These are phyloP conservation scores for Pseudonectria foliicola DNA, from an alignment of 2,329 filamentous ascomycete species.

Conservation along the genomic window DNA sequence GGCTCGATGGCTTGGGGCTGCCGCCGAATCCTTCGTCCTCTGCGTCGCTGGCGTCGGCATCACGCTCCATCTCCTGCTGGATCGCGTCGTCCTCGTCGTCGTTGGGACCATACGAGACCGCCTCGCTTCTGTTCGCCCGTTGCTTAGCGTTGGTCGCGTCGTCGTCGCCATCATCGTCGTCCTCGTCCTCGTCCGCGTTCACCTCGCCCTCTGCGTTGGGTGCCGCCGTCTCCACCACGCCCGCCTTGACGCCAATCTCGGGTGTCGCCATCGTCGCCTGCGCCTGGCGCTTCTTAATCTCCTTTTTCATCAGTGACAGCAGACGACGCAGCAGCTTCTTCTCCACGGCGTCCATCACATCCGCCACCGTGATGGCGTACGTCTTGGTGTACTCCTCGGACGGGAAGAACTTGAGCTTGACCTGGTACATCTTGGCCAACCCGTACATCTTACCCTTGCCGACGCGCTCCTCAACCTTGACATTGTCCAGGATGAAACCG, in stretches of 20 bases:
- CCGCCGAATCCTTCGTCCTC: constrained; percentile 49
- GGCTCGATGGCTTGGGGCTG: constrained; percentile 32
- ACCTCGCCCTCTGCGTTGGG: constrained; percentile 25
- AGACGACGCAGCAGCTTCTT: constrained; percentile 68
- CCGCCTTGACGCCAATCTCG: constrained; percentile 55
- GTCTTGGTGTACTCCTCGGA: constrained; percentile 74
- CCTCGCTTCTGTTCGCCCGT: constrained; percentile 69
- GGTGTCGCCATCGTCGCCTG: constrained; percentile 65
- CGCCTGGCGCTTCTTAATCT: constrained; percentile 74
- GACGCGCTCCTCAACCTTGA: constrained; percentile 71
- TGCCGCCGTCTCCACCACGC: constrained; percentile 45
- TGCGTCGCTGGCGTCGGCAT: constrained; percentile 48
- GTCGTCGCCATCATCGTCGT: constrained; percentile 65
- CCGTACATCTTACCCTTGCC: constrained; percentile 61
- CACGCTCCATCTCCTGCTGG: constrained; percentile 53
- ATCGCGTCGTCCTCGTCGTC: constrained; percentile 85
- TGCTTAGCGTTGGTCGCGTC: constrained; percentile 71
- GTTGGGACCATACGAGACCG: constrained; percentile 82
- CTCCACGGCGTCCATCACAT: constrained; percentile 77
- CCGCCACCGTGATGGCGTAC: constrained; percentile 72
- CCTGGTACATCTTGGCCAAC: constrained; percentile 77
- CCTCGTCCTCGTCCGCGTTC: constrained; percentile 37
- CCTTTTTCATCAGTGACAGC: constrained; percentile 61
- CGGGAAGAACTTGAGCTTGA: constrained; percentile 78
- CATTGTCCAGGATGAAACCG: constrained; percentile 74